Evolutionary conservation across 768 basidiomycete species (phyloP), one percentile per base, ranked within the genome.

Genomic region (Tricholoma saponaceum): DNA sequence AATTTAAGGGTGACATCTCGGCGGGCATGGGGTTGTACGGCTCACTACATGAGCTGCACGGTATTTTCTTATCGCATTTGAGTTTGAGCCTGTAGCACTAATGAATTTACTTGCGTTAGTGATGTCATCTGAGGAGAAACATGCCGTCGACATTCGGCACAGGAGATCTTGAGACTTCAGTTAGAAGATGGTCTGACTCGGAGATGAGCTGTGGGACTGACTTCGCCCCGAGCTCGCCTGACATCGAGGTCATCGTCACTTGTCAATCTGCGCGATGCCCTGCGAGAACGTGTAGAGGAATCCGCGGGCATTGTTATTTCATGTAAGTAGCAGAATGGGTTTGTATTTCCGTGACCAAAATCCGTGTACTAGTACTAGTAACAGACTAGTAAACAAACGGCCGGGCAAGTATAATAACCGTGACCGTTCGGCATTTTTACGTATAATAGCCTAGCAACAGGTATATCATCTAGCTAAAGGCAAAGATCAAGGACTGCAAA

Each of bases 31-130:
- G n/a, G n/a, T n/a, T 35, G 30, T 12, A 28, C 35, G 47, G 58
- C 73, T 62, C 62, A 80, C 79, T 72, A 64, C 84, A 86, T 25
- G 83, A 84, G 49, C 80, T 74, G 60, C 83, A 85, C 1, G 84
- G 84, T 14, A 79, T 55, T 60, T 84, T 83, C 64, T 83, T 86
- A 63, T 86, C 84, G 58, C 85, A 86, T 67, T 83, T 85, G 10
- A 86, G 73, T 63, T 86, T 86, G 46, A 86, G 69, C 55, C 85
- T 85, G 35, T 1, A 56, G 13, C 9, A 25, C 25, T 9, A 41
- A 37, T 14, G 37, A 55, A 59, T 68, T 65, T 4, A 57, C 52
- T 44, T 51, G 32, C 43, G n/a, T 28, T 12, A n/a, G 50, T 23
- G 5, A 46, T 30, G 32, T 7, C 4, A 26, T 32, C 16, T 22